Conservation (phyloP, 2,329 filamentous ascomycete genomes). For the Lizonia empirigonia region DNA sequence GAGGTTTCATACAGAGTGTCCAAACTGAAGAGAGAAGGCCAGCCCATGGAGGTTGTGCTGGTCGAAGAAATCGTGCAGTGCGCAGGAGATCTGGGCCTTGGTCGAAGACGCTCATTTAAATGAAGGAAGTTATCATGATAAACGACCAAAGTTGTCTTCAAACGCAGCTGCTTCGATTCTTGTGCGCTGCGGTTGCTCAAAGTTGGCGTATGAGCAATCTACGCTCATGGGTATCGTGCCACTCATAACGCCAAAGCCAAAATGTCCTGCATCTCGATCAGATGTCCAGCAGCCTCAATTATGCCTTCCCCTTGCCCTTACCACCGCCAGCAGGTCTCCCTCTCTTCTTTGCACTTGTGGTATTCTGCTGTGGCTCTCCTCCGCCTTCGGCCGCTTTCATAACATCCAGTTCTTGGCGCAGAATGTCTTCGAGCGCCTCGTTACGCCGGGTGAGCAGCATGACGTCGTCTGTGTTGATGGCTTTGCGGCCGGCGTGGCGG, state of each 20-base stretch:
- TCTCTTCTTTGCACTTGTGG: conserved; percentile 18
- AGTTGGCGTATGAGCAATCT: neutral
- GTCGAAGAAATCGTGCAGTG: too few species aligned
- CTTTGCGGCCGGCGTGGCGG: conserved; percentile 79
- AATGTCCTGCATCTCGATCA: too few species aligned
- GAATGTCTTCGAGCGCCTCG: conserved; percentile 77
- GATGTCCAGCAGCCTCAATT: neutral
- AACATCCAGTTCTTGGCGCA: conserved; percentile 70
- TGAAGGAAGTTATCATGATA: too few species aligned
- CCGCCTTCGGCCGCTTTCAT: conserved; percentile 41
- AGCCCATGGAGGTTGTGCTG: too few species aligned
- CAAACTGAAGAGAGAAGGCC: too few species aligned
- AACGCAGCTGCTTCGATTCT: too few species aligned
- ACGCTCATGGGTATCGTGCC: conserved; percentile 11
- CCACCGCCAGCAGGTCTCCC: conserved; percentile 31
- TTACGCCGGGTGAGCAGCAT: conserved; percentile 86
- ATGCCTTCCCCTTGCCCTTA: conserved; percentile 29
- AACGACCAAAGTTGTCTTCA: too few species aligned
- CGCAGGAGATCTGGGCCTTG: too few species aligned
- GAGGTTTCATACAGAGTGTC: too few species aligned
- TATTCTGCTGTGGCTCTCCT: conserved; percentile 16
- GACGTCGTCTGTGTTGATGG: conserved; percentile 84
- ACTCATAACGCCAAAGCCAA: neutral
- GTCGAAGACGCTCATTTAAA: too few species aligned
- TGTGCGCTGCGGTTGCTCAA: too few species aligned